Evolutionary conservation across 805 yeast genomes (phyloP).

Genomic region (Candida tallmaniae): DNA sequence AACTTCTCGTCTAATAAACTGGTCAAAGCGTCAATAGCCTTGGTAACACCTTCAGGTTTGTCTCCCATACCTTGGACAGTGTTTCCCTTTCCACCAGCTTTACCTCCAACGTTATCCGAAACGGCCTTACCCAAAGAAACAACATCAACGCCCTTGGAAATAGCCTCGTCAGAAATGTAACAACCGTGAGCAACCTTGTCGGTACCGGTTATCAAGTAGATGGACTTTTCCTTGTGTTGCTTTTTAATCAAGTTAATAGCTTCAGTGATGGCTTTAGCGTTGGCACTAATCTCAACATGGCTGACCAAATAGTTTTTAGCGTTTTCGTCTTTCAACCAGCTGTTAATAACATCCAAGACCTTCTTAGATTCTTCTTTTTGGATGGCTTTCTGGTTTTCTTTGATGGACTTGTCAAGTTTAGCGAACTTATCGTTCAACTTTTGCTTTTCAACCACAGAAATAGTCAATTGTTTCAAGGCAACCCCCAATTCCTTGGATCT

Average conservation of each 20-base stretch:
- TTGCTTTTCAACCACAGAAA: constrained; percentile 78
- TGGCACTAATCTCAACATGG: constrained; percentile 65
- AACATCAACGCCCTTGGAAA: constrained; percentile 68
- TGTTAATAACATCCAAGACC: constrained; percentile 71
- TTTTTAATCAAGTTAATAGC: constrained; percentile 82
- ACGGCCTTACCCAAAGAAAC: constrained; percentile 71
- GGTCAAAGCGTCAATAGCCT: constrained; percentile 71
- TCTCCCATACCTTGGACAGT: constrained; percentile 97
- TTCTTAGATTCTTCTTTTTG: constrained; percentile 86
- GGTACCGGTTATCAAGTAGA: constrained; percentile 76
- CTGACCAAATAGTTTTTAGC: constrained; percentile 59
- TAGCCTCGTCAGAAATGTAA: constrained; percentile 69
- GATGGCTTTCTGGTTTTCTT: constrained; percentile 81
- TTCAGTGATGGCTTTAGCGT: constrained; percentile 92
- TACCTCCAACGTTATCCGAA: constrained; percentile 80
- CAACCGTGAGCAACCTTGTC: constrained; percentile 95
- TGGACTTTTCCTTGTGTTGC: constrained; percentile 65
- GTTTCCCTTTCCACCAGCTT: constrained; percentile 97
- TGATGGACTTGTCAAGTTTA: constrained; percentile 77
- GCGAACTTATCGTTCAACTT: constrained; percentile 68
- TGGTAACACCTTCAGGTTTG: constrained; percentile 60
- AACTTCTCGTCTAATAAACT: constrained; percentile 59
- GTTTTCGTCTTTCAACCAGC: constrained; percentile 52
- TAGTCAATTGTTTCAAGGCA: constrained; percentile 71
- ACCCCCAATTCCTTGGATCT: constrained; percentile 81